Evolutionary conservation across 176 grass and related monocot species (phyloP).

Genomic region (Oryza glumipatula): DNA sequence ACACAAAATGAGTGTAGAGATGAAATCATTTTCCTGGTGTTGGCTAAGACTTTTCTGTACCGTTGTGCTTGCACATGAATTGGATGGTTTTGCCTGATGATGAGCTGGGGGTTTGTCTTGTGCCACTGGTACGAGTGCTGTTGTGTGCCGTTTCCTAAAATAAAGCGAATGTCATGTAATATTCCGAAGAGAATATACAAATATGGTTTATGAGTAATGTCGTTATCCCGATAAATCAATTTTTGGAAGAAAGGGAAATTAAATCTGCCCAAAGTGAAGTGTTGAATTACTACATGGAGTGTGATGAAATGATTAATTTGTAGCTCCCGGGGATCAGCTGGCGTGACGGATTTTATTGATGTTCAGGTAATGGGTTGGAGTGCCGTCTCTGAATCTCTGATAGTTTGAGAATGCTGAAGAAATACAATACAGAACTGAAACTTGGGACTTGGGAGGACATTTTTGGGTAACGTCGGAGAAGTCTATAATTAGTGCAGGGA

Average conservation of each 20-base stretch:
- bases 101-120: neutral
- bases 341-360: neutral
- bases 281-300: neutral
- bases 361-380: neutral
- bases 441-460: neutral
- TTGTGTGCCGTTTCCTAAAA: neutral
- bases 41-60: neutral
- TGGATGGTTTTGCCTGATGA: neutral
- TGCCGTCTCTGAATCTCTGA: neutral
- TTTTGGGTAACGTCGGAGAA: neutral
- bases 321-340: neutral
- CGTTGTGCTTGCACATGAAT: constrained; percentile 20
- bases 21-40: too few species aligned
- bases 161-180: neutral
- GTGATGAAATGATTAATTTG: neutral
- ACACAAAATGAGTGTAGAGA: too few species aligned
- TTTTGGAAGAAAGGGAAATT: neutral
- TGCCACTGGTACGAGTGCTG: neutral
- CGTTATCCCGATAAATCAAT: neutral
- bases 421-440: neutral
- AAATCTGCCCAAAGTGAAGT: neutral
- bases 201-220: neutral
- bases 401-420: neutral
- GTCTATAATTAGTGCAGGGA: neutral
- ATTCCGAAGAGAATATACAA: neutral